Base-by-base conservation (phyloP, 306 rosid genomes). In the Hippophae tibetana region DNA sequence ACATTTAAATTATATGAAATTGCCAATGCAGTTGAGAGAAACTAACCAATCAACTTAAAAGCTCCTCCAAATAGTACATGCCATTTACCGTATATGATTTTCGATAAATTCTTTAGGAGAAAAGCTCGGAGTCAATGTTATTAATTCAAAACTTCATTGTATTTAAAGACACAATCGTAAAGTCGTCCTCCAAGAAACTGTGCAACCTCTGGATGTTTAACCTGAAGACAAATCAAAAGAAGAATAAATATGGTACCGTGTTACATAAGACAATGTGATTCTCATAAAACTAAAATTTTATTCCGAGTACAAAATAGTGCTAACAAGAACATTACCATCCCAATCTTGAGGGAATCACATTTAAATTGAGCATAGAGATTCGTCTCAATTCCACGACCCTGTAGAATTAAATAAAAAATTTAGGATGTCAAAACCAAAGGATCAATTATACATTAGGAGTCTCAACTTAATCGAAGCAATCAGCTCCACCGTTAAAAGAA, bases 331-430 rank as follows among this genome's bases (percentile, higher is more conserved):
- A 60, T 69, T 79, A 92, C 99, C 96, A 92, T 88, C 58, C 99
- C 99, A 64, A 92, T 88, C 78, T 92, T 92, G 43, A 88, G 86
- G 46, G 95, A 92, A 73, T 92, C 99, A 54, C 96, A 88, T 76
- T 75, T 86, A 12, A 92, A 92, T 59, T 78, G 96, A 27, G 99
- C 99, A 68, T 88, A 84, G 54, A 92, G 94, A 77, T 92, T 92
- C 54, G 96, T 85, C 79, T 88, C 96, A 59, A 92, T 88, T 47
- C 86, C 96, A 50, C 99, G 99, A 14, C 99, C 99, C 99, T 92
- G 85, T 54, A 60, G 64, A 63, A 74, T 51, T 53, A 46, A 68
- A 48, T 51, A 40, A 45, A 60, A 31, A 57, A 62, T 27, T 40
- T 38, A 61, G 46, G 43, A 11, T 25, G 18, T 23, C 42, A 9